Conservation (phyloP, 768 basidiomycete genomes). For the Polyporus arcularius region DNA sequence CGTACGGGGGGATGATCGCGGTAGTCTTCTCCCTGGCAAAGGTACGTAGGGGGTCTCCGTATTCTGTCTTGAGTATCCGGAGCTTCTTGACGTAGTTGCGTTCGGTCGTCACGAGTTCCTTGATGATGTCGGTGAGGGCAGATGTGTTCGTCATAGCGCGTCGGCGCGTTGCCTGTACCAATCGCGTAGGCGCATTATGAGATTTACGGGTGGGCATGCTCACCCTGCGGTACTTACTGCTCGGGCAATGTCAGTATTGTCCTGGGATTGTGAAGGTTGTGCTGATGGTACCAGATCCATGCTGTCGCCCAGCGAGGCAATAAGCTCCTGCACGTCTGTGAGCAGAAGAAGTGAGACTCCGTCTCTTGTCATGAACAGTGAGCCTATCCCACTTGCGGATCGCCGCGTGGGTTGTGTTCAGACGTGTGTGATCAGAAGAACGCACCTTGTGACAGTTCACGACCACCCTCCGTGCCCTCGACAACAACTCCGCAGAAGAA, state of each 20-base stretch:
- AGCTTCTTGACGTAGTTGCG: slow-evolving; percentile 85
- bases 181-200: not conserved
- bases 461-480: slow-evolving; percentile 75
- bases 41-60: slow-evolving; percentile 86
- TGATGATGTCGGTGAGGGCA: slow-evolving; percentile 71
- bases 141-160: slow-evolving; percentile 65
- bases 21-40: slow-evolving; percentile 86
- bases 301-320: slow-evolving; percentile 74
- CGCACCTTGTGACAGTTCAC: slow-evolving; percentile 66
- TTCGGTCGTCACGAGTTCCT: slow-evolving; percentile 88
- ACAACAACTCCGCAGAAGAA: slow-evolving; percentile 92
- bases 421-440: slow-evolving; percentile 1
- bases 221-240: slow-evolving; percentile 26
- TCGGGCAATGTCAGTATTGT: slow-evolving; percentile 32
- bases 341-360: not conserved
- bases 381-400: not conserved
- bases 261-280: slow-evolving; percentile 43
- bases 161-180: slow-evolving; percentile 41
- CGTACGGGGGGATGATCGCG: slow-evolving; percentile 84
- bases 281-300: slow-evolving; percentile 52
- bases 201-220: not conserved
- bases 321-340: slow-evolving; percentile 76
- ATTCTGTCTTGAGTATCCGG: slow-evolving; percentile 79
- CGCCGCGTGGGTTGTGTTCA: not conserved
- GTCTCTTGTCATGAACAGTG: not conserved